Conservation (phyloP, 345 rosid species). For the Hypericum perforatum region DNA sequence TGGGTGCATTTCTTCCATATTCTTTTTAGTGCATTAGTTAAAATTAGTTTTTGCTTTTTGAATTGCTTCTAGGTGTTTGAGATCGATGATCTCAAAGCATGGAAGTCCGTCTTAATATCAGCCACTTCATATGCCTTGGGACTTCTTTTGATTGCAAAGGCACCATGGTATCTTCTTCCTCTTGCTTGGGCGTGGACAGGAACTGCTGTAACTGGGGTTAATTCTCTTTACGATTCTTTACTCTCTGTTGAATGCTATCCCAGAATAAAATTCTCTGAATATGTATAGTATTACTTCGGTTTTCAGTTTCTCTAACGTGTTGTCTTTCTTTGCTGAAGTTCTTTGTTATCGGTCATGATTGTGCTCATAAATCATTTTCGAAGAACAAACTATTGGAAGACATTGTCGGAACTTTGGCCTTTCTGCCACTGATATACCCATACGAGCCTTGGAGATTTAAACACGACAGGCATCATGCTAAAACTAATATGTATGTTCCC, state of each 20-base stretch:
- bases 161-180: constrained; percentile 92
- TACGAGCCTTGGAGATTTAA: constrained; percentile 96
- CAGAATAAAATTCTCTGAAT: no score
- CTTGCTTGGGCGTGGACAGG: constrained; percentile 99
- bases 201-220: constrained; percentile 84
- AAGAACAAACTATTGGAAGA: constrained; percentile 86
- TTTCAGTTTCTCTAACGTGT: constrained; percentile 12
- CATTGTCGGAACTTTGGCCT: constrained; percentile 86
- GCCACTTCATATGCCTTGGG: constrained; percentile 74
- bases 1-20: no score
- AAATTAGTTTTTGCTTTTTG: background rate
- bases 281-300: background rate
- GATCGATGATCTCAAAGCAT: constrained; percentile 75
- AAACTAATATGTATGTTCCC: constrained; percentile 64
- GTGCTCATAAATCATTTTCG: constrained; percentile 93
- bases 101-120: constrained; percentile 74
- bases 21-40: no score
- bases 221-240: constrained; percentile 9
- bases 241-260: no score
- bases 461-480: constrained; percentile 93
- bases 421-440: constrained; percentile 79
- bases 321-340: constrained; percentile 36
- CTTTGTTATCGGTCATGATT: constrained; percentile 98
- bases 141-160: constrained; percentile 68
- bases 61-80: constrained; percentile 53